These are phyloP conservation scores for Pythium aquatile DNA, from an alignment of 352 stramenopile species.

Conservation along the genomic window DNA sequence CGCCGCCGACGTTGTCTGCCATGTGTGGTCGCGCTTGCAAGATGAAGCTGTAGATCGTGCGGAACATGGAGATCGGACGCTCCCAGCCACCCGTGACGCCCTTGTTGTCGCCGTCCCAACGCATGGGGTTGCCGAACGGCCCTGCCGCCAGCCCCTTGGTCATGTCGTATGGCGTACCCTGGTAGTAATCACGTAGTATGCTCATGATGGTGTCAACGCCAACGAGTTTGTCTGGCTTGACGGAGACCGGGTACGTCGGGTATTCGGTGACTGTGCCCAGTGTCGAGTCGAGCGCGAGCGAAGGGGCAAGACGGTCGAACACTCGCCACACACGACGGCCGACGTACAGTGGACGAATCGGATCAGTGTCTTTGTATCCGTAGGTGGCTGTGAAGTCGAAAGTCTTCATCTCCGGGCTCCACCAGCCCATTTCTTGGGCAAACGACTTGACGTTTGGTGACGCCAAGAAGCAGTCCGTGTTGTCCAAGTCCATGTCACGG, in stretches of 20 bases:
- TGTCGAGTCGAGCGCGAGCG: slow-evolving; percentile 47
- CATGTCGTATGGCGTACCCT: slow-evolving; percentile 80
- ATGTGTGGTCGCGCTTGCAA: slow-evolving; percentile 36
- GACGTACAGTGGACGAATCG: slow-evolving; percentile 40
- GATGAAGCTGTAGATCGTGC: slow-evolving; percentile 78
- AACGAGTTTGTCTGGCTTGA: slow-evolving; percentile 54
- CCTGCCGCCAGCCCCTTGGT: slow-evolving; percentile 68
- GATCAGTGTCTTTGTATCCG: slow-evolving; percentile 35
- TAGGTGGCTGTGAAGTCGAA: slow-evolving; percentile 53
- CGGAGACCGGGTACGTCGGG: slow-evolving; percentile 68
- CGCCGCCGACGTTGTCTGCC: slow-evolving; percentile 35
- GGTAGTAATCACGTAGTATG: slow-evolving; percentile 83
- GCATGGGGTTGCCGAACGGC: slow-evolving; percentile 85
- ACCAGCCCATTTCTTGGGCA: slow-evolving; percentile 72
- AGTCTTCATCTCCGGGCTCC: slow-evolving; percentile 33
- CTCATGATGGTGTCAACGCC: slow-evolving; percentile 58
- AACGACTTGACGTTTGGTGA: slow-evolving; percentile 73
- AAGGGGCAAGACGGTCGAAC: slow-evolving; percentile 59
- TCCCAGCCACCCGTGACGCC: slow-evolving; percentile 63
- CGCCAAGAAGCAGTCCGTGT: slow-evolving; percentile 76
- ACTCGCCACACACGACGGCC: slow-evolving; percentile 79
- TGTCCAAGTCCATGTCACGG: slow-evolving; percentile 61
- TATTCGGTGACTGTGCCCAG: slow-evolving; percentile 38
- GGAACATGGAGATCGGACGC: slow-evolving; percentile 86
- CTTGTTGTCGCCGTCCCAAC: slow-evolving; percentile 55